Percentiles rank a stretch among this genome's conserved stretches.
phyloP scores from a whole-genome alignment of 2,329 filamentous ascomycete species.

The Fusarium proliferatum region DNA sequence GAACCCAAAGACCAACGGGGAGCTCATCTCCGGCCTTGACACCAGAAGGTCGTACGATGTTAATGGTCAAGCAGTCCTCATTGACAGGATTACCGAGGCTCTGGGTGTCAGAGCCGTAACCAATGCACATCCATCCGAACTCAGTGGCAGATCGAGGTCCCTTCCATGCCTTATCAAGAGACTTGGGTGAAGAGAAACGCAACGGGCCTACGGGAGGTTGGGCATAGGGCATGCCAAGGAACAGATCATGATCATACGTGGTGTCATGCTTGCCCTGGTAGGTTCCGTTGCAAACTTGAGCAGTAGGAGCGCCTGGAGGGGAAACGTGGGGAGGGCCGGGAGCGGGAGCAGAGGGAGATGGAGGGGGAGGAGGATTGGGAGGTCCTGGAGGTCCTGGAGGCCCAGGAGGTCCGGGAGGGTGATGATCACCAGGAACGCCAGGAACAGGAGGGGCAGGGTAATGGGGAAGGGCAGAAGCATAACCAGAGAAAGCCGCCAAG shows the following conservation, averaged over 20 bases:
- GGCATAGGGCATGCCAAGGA: conserved; percentile 35
- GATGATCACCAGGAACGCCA: neutral
- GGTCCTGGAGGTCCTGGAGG: neutral
- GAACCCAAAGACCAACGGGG: conserved; percentile 70
- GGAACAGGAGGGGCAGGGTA: neutral
- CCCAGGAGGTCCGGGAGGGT: neutral
- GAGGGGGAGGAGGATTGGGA: neutral
- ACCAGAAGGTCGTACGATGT: conserved; percentile 41
- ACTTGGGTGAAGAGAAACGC: conserved; percentile 63
- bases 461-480: conserved; percentile 8
- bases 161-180: conserved; percentile 59
- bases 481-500: conserved; percentile 22
- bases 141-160: conserved; percentile 56
- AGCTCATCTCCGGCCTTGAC: conserved; percentile 53
- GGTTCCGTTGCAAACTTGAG: conserved; percentile 22
- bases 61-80: conserved; percentile 44
- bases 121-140: conserved; percentile 61
- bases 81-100: conserved; percentile 34
- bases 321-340: neutral
- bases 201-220: conserved; percentile 58
- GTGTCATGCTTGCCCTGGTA: conserved; percentile 28
- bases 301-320: conserved; percentile 6
- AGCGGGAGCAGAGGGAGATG: neutral
- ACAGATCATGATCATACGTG: conserved; percentile 31
- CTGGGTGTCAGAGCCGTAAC: conserved; percentile 57